Evolutionary conservation across 371 early-diverging fungal genomes (phyloP).

Genomic region (Chytridium lagenaria): DNA sequence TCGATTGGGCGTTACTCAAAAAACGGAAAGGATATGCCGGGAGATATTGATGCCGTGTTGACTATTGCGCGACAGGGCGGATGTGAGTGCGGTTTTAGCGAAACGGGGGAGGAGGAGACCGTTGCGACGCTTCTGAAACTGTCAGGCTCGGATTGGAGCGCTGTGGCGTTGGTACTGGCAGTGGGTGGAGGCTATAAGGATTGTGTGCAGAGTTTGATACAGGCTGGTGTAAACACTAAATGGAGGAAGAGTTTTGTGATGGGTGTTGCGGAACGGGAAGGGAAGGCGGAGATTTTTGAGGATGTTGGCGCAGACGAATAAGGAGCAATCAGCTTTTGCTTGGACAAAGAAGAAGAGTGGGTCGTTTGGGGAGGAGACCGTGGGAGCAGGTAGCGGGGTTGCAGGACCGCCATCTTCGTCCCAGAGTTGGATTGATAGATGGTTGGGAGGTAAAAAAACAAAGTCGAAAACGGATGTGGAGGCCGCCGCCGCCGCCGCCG

Average conservation of each 20-base stretch:
- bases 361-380: conserved; percentile 3
- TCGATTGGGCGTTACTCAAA: conserved; percentile 17
- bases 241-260: conserved; percentile 5
- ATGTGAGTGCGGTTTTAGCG: not conserved
- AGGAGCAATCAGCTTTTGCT: not conserved
- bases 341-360: not conserved
- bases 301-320: not conserved
- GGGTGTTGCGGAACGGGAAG: conserved; percentile 11
- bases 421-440: not conserved
- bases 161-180: conserved; percentile 5
- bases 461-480: not conserved
- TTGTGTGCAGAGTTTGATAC: not conserved
- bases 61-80: not conserved
- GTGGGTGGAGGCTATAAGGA: not conserved
- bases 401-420: not conserved
- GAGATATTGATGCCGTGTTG: conserved; percentile 2
- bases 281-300: conserved; percentile 1
- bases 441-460: not conserved
- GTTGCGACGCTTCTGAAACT: not conserved
- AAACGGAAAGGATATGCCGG: conserved; percentile 9
- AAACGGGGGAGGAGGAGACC: not conserved
- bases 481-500: not conserved
- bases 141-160: not conserved
- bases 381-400: too few relatives aligned
- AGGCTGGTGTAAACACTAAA: not conserved